Evolutionary conservation across 768 basidiomycete genomes (phyloP), one percentile per base, ranked within the genome.

Genomic region (Naematelia aurantialba): DNA sequence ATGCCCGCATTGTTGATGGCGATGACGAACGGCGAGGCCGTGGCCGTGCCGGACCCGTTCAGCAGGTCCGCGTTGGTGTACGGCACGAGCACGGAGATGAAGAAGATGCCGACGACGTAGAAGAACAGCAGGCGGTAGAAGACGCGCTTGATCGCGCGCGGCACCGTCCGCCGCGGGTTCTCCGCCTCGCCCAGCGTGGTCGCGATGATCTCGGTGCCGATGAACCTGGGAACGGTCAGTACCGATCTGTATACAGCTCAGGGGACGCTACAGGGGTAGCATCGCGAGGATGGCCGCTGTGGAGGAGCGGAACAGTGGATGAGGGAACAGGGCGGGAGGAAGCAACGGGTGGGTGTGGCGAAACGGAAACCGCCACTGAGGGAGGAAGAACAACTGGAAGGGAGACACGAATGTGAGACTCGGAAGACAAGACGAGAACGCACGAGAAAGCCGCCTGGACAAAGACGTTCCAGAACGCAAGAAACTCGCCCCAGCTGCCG

Each of bases 21-120:
- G 47, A 77, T 74, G 62, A 76, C 76, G 67, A 77, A 78, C 13
- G 78, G 78, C n/a, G 71, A 73, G 3, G 70, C 65, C 22, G 66
- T 64, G n/a, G 72, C 71, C 46, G 61, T 66, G 17, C 68, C 67
- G 10, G 52, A 50, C 13, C 67, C 70, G 47, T 62, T 65, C 19
- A 74, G 59, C 24, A 76, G 65, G 21, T 58, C 50, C 5, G 63
- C 66, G 49, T 75, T 63, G 61, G 63, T 56, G 67, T 73, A 75
- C 29, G 72, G 68, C 25, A 77, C 76, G 19, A 75, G 59, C 13
- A 74, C 69, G 45, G 74, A 74, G 57, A 77, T 73, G 58, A 68
- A 53, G 31, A 56, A 64, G 55, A 66, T 66, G 26, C 59, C 75
- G 24, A 62, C 34, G 34, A 75, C 64, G 67, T 77, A 77, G 62